These are phyloP conservation scores for Phytophthora syringae DNA, from an alignment of 352 stramenopile species.

Conservation along the genomic window DNA sequence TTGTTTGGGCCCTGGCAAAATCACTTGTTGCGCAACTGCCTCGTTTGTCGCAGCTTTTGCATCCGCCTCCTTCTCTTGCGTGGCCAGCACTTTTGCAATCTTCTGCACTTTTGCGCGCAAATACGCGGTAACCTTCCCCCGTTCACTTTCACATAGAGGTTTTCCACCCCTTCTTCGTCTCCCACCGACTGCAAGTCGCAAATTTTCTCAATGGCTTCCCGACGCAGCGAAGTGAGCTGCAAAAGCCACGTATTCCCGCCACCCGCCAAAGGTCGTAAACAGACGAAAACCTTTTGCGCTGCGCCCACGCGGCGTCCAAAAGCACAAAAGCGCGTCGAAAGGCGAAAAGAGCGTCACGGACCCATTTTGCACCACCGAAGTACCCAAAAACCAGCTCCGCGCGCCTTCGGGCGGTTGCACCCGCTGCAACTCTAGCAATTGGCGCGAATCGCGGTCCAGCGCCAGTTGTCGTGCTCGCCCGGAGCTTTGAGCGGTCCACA, in stretches of 20 bases:
- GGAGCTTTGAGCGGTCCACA: conserved; percentile 46
- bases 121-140: conserved; percentile 58
- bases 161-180: conserved; percentile 49
- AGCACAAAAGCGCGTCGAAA: conserved; percentile 77
- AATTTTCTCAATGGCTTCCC: conserved; percentile 45
- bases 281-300: conserved; percentile 55
- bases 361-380: conserved; percentile 72
- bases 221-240: conserved; percentile 40
- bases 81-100: conserved; percentile 46
- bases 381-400: conserved; percentile 83
- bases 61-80: conserved; percentile 33
- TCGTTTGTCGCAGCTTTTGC: conserved; percentile 19
- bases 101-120: conserved; percentile 59
- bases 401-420: conserved; percentile 49
- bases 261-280: conserved; percentile 64
- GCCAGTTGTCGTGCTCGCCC: conserved; percentile 64
- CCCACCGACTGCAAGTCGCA: conserved; percentile 62
- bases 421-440: conserved; percentile 73
- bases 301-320: conserved; percentile 54
- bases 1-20: conserved; percentile 29
- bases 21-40: conserved; percentile 49
- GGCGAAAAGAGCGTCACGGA: conserved; percentile 67
- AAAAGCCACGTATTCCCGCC: conserved; percentile 67
- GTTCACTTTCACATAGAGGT: conserved; percentile 65
- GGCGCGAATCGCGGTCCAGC: conserved; percentile 36